Conservation (phyloP, 2,329 filamentous ascomycete genomes). For the Pseudogymnoascus sp. region DNA sequence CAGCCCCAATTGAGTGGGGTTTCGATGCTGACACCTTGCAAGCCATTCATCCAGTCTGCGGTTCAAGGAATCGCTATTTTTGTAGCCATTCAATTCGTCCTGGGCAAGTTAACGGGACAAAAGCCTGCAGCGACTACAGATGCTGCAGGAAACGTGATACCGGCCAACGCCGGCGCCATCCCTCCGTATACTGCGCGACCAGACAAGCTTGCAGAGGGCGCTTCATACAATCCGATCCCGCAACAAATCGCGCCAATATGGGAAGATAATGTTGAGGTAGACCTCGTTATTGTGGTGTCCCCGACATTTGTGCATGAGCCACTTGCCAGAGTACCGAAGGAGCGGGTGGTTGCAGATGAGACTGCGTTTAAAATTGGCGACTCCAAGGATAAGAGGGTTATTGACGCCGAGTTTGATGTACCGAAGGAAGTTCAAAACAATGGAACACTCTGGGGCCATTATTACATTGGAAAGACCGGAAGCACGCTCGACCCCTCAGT, state of each 20-base stretch:
- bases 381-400: constrained; percentile 66
- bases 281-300: constrained; percentile 79
- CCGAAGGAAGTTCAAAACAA: constrained; percentile 79
- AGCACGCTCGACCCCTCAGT: constrained; percentile 66
- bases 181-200: constrained; percentile 59
- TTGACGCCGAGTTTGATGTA: constrained; percentile 69
- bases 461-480: constrained; percentile 75
- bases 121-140: constrained; percentile 38
- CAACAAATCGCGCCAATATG: constrained; percentile 77
- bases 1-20: not conserved
- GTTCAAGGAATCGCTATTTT: constrained; percentile 49
- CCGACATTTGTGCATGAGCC: constrained; percentile 61
- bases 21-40: constrained; percentile 13
- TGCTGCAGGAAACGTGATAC: constrained; percentile 45
- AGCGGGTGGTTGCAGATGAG: constrained; percentile 70
- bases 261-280: constrained; percentile 67
- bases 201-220: constrained; percentile 49
- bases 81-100: constrained; percentile 45
- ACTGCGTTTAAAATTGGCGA: constrained; percentile 71
- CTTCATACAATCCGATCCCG: constrained; percentile 56
- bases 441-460: constrained; percentile 89
- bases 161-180: constrained; percentile 46
- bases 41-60: constrained; percentile 29
- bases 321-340: constrained; percentile 54
- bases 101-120: constrained; percentile 45